These are phyloP conservation scores for Botrytis squamosa DNA, from an alignment of 2,329 filamentous ascomycete species.

Conservation along the genomic window DNA sequence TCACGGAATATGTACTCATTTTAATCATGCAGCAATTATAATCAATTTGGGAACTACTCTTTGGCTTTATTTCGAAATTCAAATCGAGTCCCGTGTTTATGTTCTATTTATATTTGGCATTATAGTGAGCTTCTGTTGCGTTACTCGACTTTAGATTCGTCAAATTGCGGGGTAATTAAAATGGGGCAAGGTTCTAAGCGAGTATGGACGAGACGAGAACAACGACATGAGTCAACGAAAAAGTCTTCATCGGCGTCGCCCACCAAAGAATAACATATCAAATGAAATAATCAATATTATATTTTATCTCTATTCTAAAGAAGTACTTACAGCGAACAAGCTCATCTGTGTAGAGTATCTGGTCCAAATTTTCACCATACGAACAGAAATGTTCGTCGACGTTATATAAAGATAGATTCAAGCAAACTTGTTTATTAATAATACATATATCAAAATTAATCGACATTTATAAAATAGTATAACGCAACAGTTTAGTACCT, in stretches of 20 bases:
- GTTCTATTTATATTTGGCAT: not conserved
- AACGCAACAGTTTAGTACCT: too few relatives aligned
- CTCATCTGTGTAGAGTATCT: too few relatives aligned
- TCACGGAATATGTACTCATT: not conserved
- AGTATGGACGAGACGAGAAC: not conserved
- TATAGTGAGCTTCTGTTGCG: not conserved
- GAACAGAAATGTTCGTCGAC: too few relatives aligned
- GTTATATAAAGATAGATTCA: too few relatives aligned
- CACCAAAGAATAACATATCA: not conserved
- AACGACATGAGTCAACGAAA: not conserved
- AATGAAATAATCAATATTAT: too few relatives aligned
- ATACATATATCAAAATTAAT: too few relatives aligned
- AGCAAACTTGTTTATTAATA: too few relatives aligned
- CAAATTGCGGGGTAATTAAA: not conserved
- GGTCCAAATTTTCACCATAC: too few relatives aligned
- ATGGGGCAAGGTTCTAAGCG: not conserved
- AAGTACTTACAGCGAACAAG: too few relatives aligned
- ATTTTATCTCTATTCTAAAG: too few relatives aligned
- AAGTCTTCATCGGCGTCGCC: not conserved
- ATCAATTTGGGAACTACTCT: too few relatives aligned
- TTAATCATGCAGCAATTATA: not conserved
- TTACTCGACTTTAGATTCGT: not conserved
- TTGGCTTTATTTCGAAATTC: not conserved
- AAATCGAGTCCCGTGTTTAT: rapidly evolving
- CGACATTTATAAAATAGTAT: too few relatives aligned